Evolutionary conservation across 352 stramenopile genomes (phyloP), one percentile per base, ranked within the genome.

Genomic region (Phytopythium kandeliae): DNA sequence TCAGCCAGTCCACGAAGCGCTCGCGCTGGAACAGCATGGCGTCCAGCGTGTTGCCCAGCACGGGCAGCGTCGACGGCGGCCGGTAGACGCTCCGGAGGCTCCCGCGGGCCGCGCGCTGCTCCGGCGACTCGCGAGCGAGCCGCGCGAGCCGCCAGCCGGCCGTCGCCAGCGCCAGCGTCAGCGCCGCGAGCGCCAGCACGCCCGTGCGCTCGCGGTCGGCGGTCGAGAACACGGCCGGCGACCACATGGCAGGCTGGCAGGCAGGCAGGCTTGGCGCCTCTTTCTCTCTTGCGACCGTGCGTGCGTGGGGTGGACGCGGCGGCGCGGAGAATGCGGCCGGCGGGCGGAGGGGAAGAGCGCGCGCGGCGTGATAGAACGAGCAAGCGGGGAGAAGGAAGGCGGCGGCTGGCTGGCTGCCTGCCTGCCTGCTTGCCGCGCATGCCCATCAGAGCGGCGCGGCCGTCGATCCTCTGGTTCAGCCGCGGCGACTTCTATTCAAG

Each of bases 21-120:
- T 58, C 52, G 6, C 28, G 54, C 35, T 73, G 62, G 17, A 44
- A 58, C n/a, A 64, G 42, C 56, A 73, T 59, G 28, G 62, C 51
- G 48, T 71, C 64, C 30, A 77, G 44, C 16, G 61, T 74, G 38
- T 77, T 72, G 24, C 58, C 56, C 7, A 75, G 33, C 25, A 78
- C 15, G 21, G 62, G 59, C 25, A 75, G 34, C 30, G 65, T 76
- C 25, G 58, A 58, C 30, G 48, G 16, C 6, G 62, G 62, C 0
- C 50, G 55, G 48, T 67, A 50, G 28, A 31, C n/a, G n/a, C n/a
- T n/a, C n/a, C n/a, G n/a, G n/a, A 59, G 59, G 38, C 54, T 63
- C 38, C 50, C 48, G 28, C 54, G 48, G 1, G 36, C 59, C 48
- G 55, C 50, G 38, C 38, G 38, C 21, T 30, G 38, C 38, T 45